These are phyloP conservation scores for Cutaneotrichosporon sp. DNA, from an alignment of 1,284 basidiomycete species.

Conservation along the genomic window DNA sequence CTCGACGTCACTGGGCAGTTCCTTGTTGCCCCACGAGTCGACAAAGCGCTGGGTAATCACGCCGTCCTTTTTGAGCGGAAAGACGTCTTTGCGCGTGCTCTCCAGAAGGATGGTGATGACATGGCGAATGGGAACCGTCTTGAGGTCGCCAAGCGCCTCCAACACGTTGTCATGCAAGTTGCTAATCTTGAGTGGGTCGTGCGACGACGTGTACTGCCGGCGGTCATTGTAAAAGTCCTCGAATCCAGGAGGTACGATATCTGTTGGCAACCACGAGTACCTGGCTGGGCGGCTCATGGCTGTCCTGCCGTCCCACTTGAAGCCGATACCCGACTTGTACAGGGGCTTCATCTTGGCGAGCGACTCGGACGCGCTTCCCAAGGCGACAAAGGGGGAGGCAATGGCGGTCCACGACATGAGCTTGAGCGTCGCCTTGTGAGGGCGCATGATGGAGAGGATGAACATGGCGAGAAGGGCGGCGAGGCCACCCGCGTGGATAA, in stretches of 20 bases:
- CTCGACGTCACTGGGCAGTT: slow-evolving; percentile 1
- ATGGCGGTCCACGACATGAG: slow-evolving; percentile 10
- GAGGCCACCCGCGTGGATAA: background rate
- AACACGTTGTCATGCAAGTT: slow-evolving; percentile 15
- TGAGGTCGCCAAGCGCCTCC: slow-evolving; percentile 6
- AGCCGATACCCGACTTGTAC: slow-evolving; percentile 10
- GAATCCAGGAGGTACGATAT: background rate
- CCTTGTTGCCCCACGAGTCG: background rate
- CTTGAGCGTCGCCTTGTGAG: slow-evolving; percentile 3
- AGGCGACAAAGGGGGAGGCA: slow-evolving; percentile 1
- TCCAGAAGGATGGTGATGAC: slow-evolving; percentile 17
- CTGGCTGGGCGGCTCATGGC: background rate
- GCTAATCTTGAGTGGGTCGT: slow-evolving; percentile 17
- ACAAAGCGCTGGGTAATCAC: background rate
- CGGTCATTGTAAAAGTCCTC: slow-evolving; percentile 10
- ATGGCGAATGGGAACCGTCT: slow-evolving; percentile 13
- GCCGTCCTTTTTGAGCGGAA: slow-evolving; percentile 11
- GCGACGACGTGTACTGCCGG: slow-evolving; percentile 4
- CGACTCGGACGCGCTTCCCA: background rate
- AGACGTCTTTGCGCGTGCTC: slow-evolving; percentile 14
- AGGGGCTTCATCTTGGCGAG: slow-evolving; percentile 2
- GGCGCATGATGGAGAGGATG: slow-evolving; percentile 5
- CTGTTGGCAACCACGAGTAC: slow-evolving; percentile 3
- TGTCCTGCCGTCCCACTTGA: slow-evolving; percentile 5
- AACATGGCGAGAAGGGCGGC: slow-evolving; percentile 4